These are phyloP conservation scores for Gossypium davidsonii DNA, from an alignment of 441 rosid species.

Conservation along the genomic window DNA sequence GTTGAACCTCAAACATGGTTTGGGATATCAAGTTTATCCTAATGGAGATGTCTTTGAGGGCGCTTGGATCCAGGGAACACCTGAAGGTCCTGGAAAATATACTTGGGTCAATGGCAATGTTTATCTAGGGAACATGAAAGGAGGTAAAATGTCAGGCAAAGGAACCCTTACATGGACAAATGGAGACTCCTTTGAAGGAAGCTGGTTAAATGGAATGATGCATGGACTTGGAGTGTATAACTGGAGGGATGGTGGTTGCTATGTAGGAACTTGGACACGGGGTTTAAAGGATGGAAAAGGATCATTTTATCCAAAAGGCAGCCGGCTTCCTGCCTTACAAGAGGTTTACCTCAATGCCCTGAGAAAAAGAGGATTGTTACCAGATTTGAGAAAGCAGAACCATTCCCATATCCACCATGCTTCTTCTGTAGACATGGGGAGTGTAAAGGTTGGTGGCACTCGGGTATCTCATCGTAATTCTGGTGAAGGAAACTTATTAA, in stretches of 20 bases:
- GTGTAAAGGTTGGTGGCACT: conserved; percentile 43
- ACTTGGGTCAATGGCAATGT: conserved; percentile 81
- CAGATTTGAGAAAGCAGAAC: conserved; percentile 68
- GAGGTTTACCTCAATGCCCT: conserved; percentile 74
- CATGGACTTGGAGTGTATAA: conserved; percentile 90
- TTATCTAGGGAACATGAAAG: conserved; percentile 83
- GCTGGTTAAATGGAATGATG: conserved; percentile 90
- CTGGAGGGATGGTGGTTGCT: conserved; percentile 83
- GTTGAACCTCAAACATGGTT: conserved; percentile 84
- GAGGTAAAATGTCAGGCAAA: conserved; percentile 90
- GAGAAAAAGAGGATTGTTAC: conserved; percentile 80
- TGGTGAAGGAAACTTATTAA: conserved; percentile 59
- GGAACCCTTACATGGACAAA: conserved; percentile 82
- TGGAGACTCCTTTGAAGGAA: conserved; percentile 84
- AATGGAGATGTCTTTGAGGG: conserved; percentile 82
- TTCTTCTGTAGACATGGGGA: conserved; percentile 63
- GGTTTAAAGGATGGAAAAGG: conserved; percentile 99
- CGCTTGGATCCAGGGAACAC: conserved; percentile 84
- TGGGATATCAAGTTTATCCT: conserved; percentile 76
- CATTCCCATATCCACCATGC: conserved; percentile 54
- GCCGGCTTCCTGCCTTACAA: conserved; percentile 61
- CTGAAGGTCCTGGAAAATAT: conserved; percentile 97
- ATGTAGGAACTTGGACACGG: conserved; percentile 93
- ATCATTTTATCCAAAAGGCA: conserved; percentile 82
- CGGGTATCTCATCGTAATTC: conserved; percentile 30